These are phyloP conservation scores for Zopfochytrium polystomum DNA, from an alignment of 371 early-diverging fungal species.

Conservation along the genomic window DNA sequence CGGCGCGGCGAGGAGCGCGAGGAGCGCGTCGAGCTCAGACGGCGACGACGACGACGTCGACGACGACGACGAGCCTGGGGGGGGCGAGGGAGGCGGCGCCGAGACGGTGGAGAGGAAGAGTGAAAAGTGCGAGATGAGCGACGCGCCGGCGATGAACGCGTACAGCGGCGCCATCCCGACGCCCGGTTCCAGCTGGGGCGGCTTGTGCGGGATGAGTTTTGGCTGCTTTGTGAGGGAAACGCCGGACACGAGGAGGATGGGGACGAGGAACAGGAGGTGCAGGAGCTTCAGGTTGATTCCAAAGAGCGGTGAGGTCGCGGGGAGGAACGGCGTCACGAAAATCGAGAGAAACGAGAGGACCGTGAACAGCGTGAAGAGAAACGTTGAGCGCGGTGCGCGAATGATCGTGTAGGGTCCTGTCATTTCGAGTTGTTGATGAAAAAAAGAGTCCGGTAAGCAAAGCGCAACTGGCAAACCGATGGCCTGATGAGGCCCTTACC, in stretches of 20 bases:
- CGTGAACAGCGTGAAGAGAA: constrained; percentile 11
- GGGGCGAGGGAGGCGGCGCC: neutral
- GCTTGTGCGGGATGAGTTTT: constrained; percentile 1
- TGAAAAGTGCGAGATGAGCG: constrained; percentile 16
- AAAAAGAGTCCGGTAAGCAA: neutral
- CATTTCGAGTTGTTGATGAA: too few species aligned
- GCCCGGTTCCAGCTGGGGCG: too few species aligned
- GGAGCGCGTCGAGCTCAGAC: too few species aligned
- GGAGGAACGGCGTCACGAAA: constrained; percentile 19
- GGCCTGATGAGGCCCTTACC: constrained; percentile 22
- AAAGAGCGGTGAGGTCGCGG: constrained; percentile 15
- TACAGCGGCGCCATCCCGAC: constrained; percentile 14
- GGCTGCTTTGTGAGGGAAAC: constrained; percentile 6
- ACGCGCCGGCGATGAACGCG: constrained; percentile 19
- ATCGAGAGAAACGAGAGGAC: constrained; percentile 4
- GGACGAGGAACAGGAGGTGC: constrained; percentile 25
- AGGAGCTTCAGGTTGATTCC: constrained; percentile 19
- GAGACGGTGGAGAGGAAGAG: constrained; percentile 3
- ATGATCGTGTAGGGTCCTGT: constrained; percentile 17
- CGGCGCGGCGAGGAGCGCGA: neutral
- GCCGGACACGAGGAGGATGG: constrained; percentile 21
- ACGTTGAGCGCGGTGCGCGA: constrained; percentile 9
- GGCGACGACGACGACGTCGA: too few species aligned
- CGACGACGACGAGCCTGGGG: too few species aligned
- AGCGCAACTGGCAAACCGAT: too few species aligned